Percentiles rank a stretch among this genome's conserved stretches.
Conservation (phyloP, 2,329 filamentous ascomycete genomes). For the Albifimbria verrucaria region DNA sequence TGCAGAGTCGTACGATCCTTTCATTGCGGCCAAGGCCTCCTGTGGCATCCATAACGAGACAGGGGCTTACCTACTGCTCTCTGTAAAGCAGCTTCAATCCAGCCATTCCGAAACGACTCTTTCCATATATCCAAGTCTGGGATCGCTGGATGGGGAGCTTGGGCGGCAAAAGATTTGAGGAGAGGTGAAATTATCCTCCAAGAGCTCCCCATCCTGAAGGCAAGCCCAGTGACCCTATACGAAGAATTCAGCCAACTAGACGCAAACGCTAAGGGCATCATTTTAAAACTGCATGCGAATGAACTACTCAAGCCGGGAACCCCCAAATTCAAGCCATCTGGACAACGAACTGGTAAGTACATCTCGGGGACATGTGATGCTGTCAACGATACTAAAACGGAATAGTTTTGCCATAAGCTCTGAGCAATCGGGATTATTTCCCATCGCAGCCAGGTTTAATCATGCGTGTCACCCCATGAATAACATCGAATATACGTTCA, state of each 20-base stretch:
- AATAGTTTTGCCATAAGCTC: constrained; percentile 24
- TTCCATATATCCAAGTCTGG: constrained; percentile 38
- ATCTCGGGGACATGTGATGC: not conserved
- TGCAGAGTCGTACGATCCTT: no score
- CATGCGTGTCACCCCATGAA: constrained; percentile 46
- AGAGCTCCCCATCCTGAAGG: constrained; percentile 41
- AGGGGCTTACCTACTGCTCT: not conserved
- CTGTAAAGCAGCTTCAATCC: not conserved
- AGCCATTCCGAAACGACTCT: constrained; percentile 33
- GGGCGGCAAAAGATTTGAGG: constrained; percentile 37
- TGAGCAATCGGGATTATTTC: constrained; percentile 39
- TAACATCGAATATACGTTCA: constrained; percentile 43
- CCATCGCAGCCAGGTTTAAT: constrained; percentile 54
- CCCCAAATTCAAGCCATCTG: constrained; percentile 34
- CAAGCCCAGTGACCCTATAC: constrained; percentile 24
- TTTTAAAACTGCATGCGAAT: constrained; percentile 35
- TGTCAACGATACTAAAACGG: not conserved
- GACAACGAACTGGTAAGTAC: constrained; percentile 44
- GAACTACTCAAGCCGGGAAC: constrained; percentile 22
- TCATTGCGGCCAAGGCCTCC: no score
- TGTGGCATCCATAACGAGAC: not conserved
- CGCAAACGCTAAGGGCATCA: constrained; percentile 24
- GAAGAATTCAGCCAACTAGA: constrained; percentile 33
- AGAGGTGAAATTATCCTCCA: constrained; percentile 38
- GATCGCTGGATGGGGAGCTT: constrained; percentile 44